Percentiles rank a stretch among this genome's conserved stretches.
phyloP scores from a whole-genome alignment of 2,329 filamentous ascomycete species.

The Pyrenophora tritici-repentis region DNA sequence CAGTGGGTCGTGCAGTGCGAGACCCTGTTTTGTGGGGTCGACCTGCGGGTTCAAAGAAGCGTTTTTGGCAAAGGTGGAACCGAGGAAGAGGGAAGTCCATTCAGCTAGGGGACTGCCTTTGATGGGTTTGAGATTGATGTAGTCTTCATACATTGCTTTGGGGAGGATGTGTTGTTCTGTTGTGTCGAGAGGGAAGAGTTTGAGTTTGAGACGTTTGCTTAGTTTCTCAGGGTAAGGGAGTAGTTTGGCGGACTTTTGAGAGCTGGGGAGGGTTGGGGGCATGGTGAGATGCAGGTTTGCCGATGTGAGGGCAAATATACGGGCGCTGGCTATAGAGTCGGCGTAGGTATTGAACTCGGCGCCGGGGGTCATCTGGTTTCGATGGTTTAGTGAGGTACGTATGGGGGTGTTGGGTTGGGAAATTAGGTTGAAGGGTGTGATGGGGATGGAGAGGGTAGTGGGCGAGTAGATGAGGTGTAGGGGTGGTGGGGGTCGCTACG shows the following conservation, averaged over 20 bases:
- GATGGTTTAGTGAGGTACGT: conserved; percentile 34
- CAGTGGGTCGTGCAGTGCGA: conserved; percentile 56
- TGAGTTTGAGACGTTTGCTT: conserved; percentile 50
- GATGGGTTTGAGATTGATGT: conserved; percentile 29
- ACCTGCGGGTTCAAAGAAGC: conserved; percentile 46
- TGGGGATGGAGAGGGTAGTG: conserved; percentile 20
- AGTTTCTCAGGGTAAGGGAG: conserved; percentile 51
- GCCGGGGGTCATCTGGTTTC: conserved; percentile 67
- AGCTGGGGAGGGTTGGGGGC: conserved; percentile 65
- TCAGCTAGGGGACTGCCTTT: conserved; percentile 50
- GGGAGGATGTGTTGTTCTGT: conserved; percentile 52
- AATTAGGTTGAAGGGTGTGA: conserved; percentile 46
- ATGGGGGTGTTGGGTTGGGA: conserved; percentile 46
- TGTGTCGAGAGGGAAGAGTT: conserved; percentile 56
- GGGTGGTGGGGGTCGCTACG: conserved; percentile 28
- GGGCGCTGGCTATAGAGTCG: conserved; percentile 62
- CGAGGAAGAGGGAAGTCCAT: conserved; percentile 54
- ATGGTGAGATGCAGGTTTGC: conserved; percentile 75
- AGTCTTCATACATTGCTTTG: conserved; percentile 45
- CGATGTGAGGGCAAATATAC: conserved; percentile 56
- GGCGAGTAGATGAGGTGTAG: conserved; percentile 28
- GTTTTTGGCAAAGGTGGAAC: conserved; percentile 54
- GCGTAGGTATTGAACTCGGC: conserved; percentile 97
- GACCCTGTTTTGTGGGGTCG: conserved; percentile 43
- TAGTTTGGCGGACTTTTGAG: conserved; percentile 29